Conservation (phyloP, 805 yeast species). For the Metschnikowia bowlesiae region DNA sequence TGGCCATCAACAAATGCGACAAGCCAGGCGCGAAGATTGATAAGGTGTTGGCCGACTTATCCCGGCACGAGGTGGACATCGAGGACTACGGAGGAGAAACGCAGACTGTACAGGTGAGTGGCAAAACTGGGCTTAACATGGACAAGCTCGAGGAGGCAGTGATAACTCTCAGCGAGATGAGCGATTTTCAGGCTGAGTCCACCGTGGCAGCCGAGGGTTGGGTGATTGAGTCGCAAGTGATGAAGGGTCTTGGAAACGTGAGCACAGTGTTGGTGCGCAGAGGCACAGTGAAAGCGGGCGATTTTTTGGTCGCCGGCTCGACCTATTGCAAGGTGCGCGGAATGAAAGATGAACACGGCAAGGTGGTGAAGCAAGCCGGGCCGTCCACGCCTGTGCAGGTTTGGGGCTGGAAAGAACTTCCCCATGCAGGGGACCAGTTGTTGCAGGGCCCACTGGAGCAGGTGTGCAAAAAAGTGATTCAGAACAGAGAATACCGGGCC, state of each 20-base stretch:
- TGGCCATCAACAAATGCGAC: constrained; percentile 92
- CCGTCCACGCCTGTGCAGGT: constrained; percentile 91
- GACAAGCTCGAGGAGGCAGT: constrained; percentile 86
- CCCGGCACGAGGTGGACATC: constrained; percentile 71
- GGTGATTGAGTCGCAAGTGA: constrained; percentile 79
- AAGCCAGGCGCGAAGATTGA: constrained; percentile 71
- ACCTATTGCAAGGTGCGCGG: constrained; percentile 82
- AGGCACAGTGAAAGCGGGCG: constrained; percentile 70
- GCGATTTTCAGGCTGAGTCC: constrained; percentile 64
- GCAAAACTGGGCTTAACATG: constrained; percentile 86
- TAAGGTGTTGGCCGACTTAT: constrained; percentile 71
- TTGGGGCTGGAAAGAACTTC: constrained; percentile 91
- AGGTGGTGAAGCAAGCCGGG: constrained; percentile 56
- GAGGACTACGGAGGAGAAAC: constrained; percentile 96
- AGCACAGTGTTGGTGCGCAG: constrained; percentile 81
- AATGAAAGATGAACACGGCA: constrained; percentile 71
- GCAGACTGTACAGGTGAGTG: constrained; percentile 83
- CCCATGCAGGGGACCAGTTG: constrained; percentile 84
- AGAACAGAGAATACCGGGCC: constrained; percentile 55
- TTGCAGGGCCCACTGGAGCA: constrained; percentile 72
- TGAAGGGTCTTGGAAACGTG: constrained; percentile 76
- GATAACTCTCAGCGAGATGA: constrained; percentile 75
- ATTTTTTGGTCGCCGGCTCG: constrained; percentile 77
- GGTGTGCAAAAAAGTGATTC: constrained; percentile 68
- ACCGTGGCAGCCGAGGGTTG: constrained; percentile 74